Evolutionary conservation across 805 yeast genomes (phyloP), one percentile per base, ranked within the genome.

Genomic region (Phaffomyces opuntiae): DNA sequence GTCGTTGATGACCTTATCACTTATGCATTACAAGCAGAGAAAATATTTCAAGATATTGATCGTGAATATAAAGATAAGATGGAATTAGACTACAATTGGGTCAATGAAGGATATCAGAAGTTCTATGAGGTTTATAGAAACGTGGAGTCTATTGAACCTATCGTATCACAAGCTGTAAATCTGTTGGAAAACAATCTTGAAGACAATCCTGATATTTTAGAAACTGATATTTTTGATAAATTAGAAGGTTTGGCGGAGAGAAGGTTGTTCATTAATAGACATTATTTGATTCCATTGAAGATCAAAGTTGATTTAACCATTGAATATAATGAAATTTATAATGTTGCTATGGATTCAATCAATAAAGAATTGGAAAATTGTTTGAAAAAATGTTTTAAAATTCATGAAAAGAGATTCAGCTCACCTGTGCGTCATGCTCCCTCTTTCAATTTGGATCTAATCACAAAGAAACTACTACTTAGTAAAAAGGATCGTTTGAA

Each of bases 291-390:
- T 2, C 51, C 55, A 0, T 57, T 64, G 41, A 68, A 69, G 53
- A 48, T 57, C 24, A 55, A 59, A 35, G 55, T 73, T 7, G 76
- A 69, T 45, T 58, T 72, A 5, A 62, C 72, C 1, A 57, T 65
- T 13, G 77, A 74, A 48, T 74, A 65, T 52, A 57, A 65, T 46
- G 81, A 76, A 48, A 65, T 76, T 21, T 64, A 62, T 34, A 53
- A 56, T 25, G 57, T 60, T 31, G 69, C 74, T 21, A 66, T 77
- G 59, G 65, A 64, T 33, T 65, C 78, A 4, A 64, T 75, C 17
- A 62, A 65, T 29, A 55, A 52, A 3, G 74, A 73, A 43, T 59
- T 75, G 19, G 66, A 62, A 29, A 55, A 56, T 19, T 68, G 70
- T 49, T 56, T 64, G 38, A 60, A 64, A 44, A 55, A 56, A 36